Percentiles rank a stretch among this genome's conserved stretches.
Conservation (phyloP, 306 rosid genomes). For the Fagus sylvatica region DNA sequence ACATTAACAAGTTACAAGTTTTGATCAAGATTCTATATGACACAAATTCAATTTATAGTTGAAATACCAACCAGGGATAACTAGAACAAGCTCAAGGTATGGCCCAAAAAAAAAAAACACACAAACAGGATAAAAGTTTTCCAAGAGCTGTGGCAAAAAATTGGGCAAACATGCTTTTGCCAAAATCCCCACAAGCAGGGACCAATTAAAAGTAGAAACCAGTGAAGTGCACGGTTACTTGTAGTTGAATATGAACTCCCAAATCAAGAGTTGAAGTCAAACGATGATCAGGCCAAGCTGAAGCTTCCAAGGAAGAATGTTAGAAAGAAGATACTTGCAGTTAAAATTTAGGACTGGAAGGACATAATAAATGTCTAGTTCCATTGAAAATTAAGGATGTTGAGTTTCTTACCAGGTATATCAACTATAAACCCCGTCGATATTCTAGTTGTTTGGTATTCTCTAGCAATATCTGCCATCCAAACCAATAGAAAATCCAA, state of each 20-base stretch:
- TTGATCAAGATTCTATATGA: neutral
- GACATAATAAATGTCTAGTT: neutral
- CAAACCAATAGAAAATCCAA: conserved; percentile 20
- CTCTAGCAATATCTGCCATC: conserved; percentile 63
- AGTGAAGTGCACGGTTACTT: neutral
- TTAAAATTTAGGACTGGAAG: neutral
- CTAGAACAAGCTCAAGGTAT: neutral
- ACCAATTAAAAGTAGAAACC: neutral
- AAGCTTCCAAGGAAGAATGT: neutral
- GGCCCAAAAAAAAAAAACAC: no score
- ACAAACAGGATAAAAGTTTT: neutral
- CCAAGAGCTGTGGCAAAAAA: neutral
- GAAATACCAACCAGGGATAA: neutral
- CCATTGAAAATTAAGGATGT: neutral
- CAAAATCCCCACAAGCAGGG: neutral
- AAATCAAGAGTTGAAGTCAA: neutral
- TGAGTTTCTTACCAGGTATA: conserved; percentile 16
- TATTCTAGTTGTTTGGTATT: conserved; percentile 74
- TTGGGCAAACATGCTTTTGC: neutral
- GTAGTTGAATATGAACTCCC: neutral
- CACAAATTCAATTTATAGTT: neutral
- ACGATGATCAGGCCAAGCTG: neutral
- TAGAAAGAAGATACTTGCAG: neutral
- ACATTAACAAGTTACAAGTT: neutral
- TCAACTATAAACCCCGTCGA: conserved; percentile 52